phyloP scores from a whole-genome alignment of 257 asterid genomes.

The Voacanga thouarsii region DNA sequence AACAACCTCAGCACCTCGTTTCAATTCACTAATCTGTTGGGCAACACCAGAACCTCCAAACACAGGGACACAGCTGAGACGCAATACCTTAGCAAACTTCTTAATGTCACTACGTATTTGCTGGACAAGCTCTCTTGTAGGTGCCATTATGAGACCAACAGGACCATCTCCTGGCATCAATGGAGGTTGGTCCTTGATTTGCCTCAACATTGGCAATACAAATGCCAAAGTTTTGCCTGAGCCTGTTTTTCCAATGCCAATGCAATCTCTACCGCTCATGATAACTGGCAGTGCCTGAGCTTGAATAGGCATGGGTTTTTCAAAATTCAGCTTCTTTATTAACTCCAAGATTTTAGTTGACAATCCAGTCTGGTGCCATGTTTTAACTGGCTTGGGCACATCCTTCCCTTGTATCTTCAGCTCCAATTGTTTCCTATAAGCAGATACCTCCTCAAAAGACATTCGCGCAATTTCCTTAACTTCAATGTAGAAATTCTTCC shows the following conservation, averaged over 20 bases:
- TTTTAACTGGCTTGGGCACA: constrained; percentile 75
- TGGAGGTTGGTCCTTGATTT: constrained; percentile 84
- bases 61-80: constrained; percentile 76
- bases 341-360: constrained; percentile 67
- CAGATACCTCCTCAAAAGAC: constrained; percentile 67
- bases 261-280: constrained; percentile 93
- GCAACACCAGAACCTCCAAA: constrained; percentile 95
- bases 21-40: constrained; percentile 83
- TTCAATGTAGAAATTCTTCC: constrained; percentile 79
- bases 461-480: constrained; percentile 73
- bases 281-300: constrained; percentile 81
- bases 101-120: constrained; percentile 75
- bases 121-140: constrained; percentile 89
- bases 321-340: constrained; percentile 63
- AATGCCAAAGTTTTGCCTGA: constrained; percentile 87
- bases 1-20: constrained; percentile 85
- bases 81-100: constrained; percentile 67
- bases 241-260: constrained; percentile 84
- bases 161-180: constrained; percentile 85
- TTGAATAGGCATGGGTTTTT: constrained; percentile 80
- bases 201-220: constrained; percentile 88
- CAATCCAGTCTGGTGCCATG: constrained; percentile 86
- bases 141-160: constrained; percentile 85
- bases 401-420: constrained; percentile 83
- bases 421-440: constrained; percentile 65